Conservation (phyloP, 331 rosid genomes). For the Quercus lobata region DNA sequence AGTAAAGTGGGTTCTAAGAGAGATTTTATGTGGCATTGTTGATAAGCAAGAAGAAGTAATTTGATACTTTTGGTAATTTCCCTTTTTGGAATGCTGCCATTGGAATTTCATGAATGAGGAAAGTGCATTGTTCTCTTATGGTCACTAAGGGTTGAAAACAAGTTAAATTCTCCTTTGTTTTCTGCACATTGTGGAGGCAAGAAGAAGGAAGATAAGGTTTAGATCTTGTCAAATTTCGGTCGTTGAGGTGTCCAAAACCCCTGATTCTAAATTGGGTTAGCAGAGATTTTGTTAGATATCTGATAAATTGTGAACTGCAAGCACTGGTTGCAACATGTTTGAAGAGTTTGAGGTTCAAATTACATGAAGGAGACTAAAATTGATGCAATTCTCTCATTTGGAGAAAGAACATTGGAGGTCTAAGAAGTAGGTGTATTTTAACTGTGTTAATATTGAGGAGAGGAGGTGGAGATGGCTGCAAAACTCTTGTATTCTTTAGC, state of each 20-base stretch:
- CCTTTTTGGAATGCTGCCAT: slow-evolving; percentile 14
- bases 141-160: slow-evolving; percentile 9
- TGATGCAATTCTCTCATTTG: slow-evolving; percentile 20
- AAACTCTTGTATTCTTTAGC: slow-evolving; percentile 73
- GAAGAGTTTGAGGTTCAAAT: neutral
- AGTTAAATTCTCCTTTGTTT: slow-evolving; percentile 12
- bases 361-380: slow-evolving; percentile 16
- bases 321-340: slow-evolving; percentile 12
- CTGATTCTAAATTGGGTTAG: slow-evolving; percentile 4
- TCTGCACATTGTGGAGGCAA: slow-evolving; percentile 9
- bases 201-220: slow-evolving; percentile 3
- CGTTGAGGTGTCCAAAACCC: slow-evolving; percentile 19
- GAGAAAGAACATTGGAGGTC: slow-evolving; percentile 15
- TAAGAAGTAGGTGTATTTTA: slow-evolving; percentile 26
- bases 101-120: slow-evolving; percentile 13
- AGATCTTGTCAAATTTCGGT: neutral
- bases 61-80: neutral
- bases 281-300: slow-evolving; percentile 5
- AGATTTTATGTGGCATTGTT: neutral
- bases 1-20: slow-evolving; percentile 8
- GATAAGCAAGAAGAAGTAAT: slow-evolving; percentile 19
- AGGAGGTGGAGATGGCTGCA: slow-evolving; percentile 68
- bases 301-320: neutral
- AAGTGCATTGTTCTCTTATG: slow-evolving; percentile 17
- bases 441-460: slow-evolving; percentile 19